These are phyloP conservation scores for Choanephora cucurbitarum DNA, from an alignment of 371 early-diverging fungal genomes.

Conservation along the genomic window DNA sequence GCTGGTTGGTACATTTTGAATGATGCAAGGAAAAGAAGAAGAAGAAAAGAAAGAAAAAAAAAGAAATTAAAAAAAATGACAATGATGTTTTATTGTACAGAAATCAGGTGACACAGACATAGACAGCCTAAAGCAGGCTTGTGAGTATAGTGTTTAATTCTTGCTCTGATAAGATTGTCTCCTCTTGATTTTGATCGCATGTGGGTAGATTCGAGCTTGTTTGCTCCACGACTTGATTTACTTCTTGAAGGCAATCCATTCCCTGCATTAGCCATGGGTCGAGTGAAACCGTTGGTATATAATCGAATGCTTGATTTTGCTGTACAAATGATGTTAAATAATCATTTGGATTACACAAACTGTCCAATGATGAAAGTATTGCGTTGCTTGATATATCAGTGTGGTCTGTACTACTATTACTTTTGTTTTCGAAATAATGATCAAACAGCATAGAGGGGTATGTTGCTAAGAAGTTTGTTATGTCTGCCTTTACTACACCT, in stretches of 20 bases:
- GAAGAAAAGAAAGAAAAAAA: conserved; percentile 2
- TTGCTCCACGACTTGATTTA: conserved; percentile 5
- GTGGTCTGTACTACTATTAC: too few species aligned
- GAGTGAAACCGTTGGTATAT: too few species aligned
- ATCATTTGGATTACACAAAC: too few species aligned
- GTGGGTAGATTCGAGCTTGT: background rate
- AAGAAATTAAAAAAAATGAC: too few species aligned
- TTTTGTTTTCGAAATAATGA: too few species aligned
- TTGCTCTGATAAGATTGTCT: background rate
- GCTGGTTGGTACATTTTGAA: conserved; percentile 18
- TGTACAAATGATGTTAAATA: too few species aligned
- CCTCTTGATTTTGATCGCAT: background rate
- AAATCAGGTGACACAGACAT: conserved; percentile 5
- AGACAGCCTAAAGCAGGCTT: conserved; percentile 10
- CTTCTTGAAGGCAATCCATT: too few species aligned
- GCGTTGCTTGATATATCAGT: too few species aligned
- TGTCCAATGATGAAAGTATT: too few species aligned
- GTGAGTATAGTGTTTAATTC: background rate
- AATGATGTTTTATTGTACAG: too few species aligned
- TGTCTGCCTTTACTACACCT: background rate
- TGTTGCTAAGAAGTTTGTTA: conserved; percentile 6
- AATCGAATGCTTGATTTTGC: too few species aligned
- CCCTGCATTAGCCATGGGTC: too few species aligned
- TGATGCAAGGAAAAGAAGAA: background rate
- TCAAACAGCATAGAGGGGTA: background rate